Conservation (phyloP, 306 rosid genomes). For the Pyrus communis region DNA sequence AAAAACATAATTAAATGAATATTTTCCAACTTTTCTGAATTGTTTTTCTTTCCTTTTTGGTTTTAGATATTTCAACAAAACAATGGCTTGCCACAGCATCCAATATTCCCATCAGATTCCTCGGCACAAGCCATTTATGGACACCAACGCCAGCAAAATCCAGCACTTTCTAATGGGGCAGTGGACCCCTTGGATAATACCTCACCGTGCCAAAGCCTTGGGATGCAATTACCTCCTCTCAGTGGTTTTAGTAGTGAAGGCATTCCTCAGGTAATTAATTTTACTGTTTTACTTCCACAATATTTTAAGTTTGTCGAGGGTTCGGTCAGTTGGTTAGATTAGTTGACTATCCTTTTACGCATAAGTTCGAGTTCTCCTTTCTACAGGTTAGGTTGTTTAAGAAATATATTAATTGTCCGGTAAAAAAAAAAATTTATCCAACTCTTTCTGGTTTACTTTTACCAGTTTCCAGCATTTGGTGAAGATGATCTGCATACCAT, state of each 20-base stretch:
- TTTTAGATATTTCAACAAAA: constrained; percentile 62
- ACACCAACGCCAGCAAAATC: constrained; percentile 48
- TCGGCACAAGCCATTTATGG: constrained; percentile 60
- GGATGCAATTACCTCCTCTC: constrained; percentile 49
- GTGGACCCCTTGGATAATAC: constrained; percentile 62
- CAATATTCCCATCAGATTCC: constrained; percentile 69
- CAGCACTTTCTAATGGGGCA: constrained; percentile 41
- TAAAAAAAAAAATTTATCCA: background rate
- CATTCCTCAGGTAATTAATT: constrained; percentile 51
- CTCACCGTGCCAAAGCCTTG: constrained; percentile 47
- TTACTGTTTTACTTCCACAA: background rate
- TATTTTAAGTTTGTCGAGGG: background rate
- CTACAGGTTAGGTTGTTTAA: too few relatives aligned
- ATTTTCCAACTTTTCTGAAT: constrained; percentile 15
- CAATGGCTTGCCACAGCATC: constrained; percentile 42
- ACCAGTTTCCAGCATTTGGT: constrained; percentile 58
- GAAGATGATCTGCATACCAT: constrained; percentile 80
- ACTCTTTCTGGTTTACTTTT: background rate
- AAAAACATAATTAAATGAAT: background rate
- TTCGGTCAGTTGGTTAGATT: background rate
- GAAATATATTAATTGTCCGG: background rate
- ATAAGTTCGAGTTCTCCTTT: background rate
- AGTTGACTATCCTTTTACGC: background rate
- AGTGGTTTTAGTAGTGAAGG: constrained; percentile 25
- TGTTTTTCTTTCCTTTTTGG: constrained; percentile 6